Percentiles rank a stretch among this genome's conserved stretches.
phyloP scores from a whole-genome alignment of 257 asterid species.

The Solanum verrucosum region DNA sequence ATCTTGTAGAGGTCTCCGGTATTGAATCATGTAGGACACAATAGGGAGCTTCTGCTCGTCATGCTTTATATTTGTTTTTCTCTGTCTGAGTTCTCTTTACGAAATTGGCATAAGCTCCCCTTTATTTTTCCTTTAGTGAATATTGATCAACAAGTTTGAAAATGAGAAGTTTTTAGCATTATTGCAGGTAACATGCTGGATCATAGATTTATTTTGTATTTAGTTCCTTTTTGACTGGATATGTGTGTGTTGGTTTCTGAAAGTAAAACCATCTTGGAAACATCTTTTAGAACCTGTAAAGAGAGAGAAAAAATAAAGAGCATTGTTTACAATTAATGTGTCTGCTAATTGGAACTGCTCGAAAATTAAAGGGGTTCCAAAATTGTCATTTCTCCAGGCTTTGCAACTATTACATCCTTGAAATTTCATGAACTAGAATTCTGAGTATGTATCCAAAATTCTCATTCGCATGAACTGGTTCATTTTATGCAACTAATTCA shows the following conservation, averaged over 20 bases:
- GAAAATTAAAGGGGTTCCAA: background rate
- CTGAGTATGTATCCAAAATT: background rate
- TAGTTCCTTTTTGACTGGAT: background rate
- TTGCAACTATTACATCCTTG: background rate
- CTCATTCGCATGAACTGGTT: background rate
- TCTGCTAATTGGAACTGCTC: background rate
- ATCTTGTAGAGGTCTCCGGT: background rate
- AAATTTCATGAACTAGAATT: background rate
- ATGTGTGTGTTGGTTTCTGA: background rate
- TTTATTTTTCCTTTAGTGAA: background rate
- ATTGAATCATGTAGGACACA: background rate
- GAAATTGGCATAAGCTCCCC: background rate
- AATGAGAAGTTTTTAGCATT: background rate
- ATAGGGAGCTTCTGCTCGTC: background rate
- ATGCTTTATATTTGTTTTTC: background rate
- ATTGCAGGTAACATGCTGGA: background rate
- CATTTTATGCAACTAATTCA: background rate
- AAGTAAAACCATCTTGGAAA: background rate
- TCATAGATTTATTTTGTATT: background rate
- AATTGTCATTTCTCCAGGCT: background rate
- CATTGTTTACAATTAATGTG: background rate
- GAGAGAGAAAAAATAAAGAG: background rate
- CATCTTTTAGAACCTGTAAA: background rate
- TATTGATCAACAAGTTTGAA: background rate
- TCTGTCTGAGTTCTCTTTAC: background rate